A percentile compares a stretch with the other conserved stretches of the same genome.
phyloP scores from a whole-genome alignment of 768 basidiomycete species.

The Leccinellum albellum region DNA sequence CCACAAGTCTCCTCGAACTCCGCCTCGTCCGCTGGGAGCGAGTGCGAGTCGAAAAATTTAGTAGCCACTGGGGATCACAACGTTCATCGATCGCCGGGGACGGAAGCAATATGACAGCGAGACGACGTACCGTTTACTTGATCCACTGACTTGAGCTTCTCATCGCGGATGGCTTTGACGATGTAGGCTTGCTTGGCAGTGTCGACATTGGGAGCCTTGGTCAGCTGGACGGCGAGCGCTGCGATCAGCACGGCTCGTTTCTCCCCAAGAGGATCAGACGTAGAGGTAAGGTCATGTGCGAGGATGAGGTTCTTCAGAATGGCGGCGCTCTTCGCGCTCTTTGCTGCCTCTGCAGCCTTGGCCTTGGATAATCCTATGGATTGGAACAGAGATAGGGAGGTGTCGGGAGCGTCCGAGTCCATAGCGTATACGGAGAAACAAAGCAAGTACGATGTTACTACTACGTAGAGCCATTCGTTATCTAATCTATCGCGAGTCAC shows the following conservation, averaged over 20 bases:
- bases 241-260: conserved; percentile 71
- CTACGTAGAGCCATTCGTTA: conserved; percentile 14
- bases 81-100: conserved; percentile 1
- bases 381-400: conserved; percentile 52
- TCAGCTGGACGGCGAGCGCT: conserved; percentile 57
- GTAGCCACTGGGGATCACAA: conserved; percentile 42
- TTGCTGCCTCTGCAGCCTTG: conserved; percentile 80
- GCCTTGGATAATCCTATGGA: conserved; percentile 71
- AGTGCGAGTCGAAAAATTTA: conserved; percentile 65
- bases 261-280: conserved; percentile 55
- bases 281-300: conserved; percentile 41
- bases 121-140: conserved; percentile 74
- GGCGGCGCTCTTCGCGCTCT: conserved; percentile 72
- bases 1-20: conserved; percentile 82
- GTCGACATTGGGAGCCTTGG: conserved; percentile 50
- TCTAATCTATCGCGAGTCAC: conserved; percentile 20
- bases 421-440: conserved; percentile 1
- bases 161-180: conserved; percentile 65
- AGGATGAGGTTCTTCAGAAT: conserved; percentile 69
- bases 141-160: conserved; percentile 72
- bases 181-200: conserved; percentile 58
- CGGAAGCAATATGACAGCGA: not conserved
- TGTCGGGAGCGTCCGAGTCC: conserved; percentile 9
- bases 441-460: not conserved
- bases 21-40: conserved; percentile 56